Base-by-base conservation (phyloP, 768 basidiomycete genomes). In the Kwoniella europaea region DNA sequence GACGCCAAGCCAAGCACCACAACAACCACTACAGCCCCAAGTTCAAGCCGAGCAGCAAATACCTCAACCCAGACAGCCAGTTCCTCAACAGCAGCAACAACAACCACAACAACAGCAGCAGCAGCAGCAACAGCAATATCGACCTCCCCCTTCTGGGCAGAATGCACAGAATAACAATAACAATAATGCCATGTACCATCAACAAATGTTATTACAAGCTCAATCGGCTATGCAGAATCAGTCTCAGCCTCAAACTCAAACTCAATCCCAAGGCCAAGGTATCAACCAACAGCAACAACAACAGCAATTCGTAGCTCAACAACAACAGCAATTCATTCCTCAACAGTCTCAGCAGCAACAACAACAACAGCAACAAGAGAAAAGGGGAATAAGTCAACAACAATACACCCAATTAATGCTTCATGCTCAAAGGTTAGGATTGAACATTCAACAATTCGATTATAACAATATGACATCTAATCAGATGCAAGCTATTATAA, bases 371-470 rank as follows among this genome's bases (percentile, higher is more conserved):
- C 63, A 59, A 59, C 54, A 44, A 44, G 55, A 64, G 20, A 63
- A 63, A 56, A 63, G 56, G 20, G 68, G 68, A 42, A 64, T 70
- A 55, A 65, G 63, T 3, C 53, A 64, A 24, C 54, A 57, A 24
- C 68, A 70, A 60, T 70, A 65, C 24, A 24, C n/a, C n/a, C 62
- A 63, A n/a, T 22, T 70, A 18, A 58, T 70, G 20, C 16, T 22
- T 0, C 68, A 70, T 53, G 68, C 68, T 29, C 68, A 70, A 27
- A 42, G 63, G 65, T n/a, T 70, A 10, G 68, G 68, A 12, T 20
- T 70, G 7, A 27, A 46, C 12, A 35, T 70, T 13, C 68, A 63
- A n/a, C 56, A 57, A 18, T 65, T 70, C 46, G 68, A 70, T 24
- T 52, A 70, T 46, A 70, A 27, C 16, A 70, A 63, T 24, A 53